Percentiles rank a stretch among this genome's conserved stretches.
Evolutionary conservation across 345 rosid species (phyloP).

Genomic region (Corchorus capsularis): DNA sequence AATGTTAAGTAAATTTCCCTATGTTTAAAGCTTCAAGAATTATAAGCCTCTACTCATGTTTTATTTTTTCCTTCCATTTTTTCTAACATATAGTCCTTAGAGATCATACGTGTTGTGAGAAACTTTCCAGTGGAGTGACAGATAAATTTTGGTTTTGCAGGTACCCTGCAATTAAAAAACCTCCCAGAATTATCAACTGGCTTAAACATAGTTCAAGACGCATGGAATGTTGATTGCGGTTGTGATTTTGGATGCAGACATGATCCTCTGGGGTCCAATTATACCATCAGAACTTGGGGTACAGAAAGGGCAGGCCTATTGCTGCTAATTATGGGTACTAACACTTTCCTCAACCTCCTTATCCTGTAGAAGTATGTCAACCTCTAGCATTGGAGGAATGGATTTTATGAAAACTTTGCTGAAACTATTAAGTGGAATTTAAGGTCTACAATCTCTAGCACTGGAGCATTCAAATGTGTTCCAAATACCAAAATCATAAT

Average conservation of each 20-base stretch:
- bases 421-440: too few species aligned
- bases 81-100: background rate
- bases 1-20: background rate
- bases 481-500: too few species aligned
- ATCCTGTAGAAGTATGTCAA: constrained; percentile 81
- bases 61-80: background rate
- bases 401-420: too few species aligned
- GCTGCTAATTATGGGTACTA: constrained; percentile 90
- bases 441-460: too few species aligned
- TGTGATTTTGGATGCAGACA: constrained; percentile 96
- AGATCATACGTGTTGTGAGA: background rate
- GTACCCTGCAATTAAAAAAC: constrained; percentile 98
- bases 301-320: constrained; percentile 78
- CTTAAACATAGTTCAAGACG: constrained; percentile 89
- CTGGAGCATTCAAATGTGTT: too few species aligned
- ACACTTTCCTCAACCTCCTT: constrained; percentile 96
- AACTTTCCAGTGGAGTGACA: background rate
- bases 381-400: constrained; percentile 17
- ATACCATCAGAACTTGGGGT: constrained; percentile 97
- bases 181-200: constrained; percentile 94
- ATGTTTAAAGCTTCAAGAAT: background rate
- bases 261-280: constrained; percentile 92
- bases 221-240: constrained; percentile 92
- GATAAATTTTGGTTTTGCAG: constrained; percentile 35
- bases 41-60: background rate